phyloP scores from a whole-genome alignment of 768 basidiomycete genomes.

The Rhizopogon roseolus region DNA sequence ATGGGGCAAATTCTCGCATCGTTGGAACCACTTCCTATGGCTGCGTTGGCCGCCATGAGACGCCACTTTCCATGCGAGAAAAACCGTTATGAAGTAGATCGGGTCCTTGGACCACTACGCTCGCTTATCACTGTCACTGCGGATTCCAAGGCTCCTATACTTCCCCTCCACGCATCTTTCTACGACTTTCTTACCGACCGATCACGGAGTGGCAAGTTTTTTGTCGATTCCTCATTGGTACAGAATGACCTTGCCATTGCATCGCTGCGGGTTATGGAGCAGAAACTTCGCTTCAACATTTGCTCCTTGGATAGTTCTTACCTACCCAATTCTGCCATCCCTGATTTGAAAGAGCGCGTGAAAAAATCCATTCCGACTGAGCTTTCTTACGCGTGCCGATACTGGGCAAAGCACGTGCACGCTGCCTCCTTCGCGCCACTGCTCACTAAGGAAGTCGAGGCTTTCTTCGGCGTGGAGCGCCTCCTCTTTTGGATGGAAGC shows the following conservation, averaged over 20 bases:
- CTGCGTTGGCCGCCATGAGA: constrained; percentile 1
- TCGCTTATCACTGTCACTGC: constrained; percentile 5
- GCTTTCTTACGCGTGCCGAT: too few relatives aligned
- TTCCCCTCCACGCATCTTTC: constrained; percentile 15
- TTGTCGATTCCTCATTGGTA: constrained; percentile 1
- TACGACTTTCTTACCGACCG: constrained; percentile 17
- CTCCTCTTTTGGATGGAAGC: too few relatives aligned
- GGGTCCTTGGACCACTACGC: constrained; percentile 1
- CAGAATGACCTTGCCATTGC: constrained; percentile 15
- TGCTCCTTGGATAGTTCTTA: too few relatives aligned
- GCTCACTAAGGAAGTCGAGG: too few relatives aligned
- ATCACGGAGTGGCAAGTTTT: constrained; percentile 9
- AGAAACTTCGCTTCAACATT: neutral
- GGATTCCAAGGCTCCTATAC: neutral
- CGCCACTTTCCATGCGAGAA: neutral
- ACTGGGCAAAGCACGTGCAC: too few relatives aligned
- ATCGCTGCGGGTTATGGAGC: constrained; percentile 23
- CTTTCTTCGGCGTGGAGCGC: too few relatives aligned
- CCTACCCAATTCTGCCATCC: too few relatives aligned
- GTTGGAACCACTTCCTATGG: neutral
- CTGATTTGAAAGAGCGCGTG: too few relatives aligned
- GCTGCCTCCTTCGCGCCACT: too few relatives aligned
- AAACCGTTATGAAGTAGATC: constrained; percentile 3
- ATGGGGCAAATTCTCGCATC: neutral
- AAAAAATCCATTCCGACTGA: constrained; percentile 18